A percentile compares a stretch with the other conserved stretches of the same genome.
Evolutionary conservation across 208 protist genomes (phyloP).

Genomic region (Wallacemonas rigidus): DNA sequence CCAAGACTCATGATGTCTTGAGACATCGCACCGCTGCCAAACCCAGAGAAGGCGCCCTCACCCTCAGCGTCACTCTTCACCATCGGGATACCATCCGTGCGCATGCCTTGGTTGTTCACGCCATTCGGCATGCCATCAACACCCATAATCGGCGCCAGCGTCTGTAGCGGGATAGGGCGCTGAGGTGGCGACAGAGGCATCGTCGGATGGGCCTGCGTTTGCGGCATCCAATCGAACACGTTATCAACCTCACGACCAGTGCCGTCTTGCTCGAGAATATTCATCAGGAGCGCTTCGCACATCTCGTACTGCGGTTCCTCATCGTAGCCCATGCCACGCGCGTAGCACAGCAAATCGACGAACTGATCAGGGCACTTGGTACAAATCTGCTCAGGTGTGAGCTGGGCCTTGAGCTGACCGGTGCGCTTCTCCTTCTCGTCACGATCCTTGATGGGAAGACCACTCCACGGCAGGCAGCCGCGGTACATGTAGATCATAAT

Average conservation of each 20-base stretch:
- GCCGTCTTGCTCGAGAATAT: conserved; percentile 32
- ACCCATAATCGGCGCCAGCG: neutral
- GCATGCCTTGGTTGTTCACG: conserved; percentile 21
- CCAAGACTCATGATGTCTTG: conserved; percentile 52
- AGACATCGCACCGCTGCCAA: conserved; percentile 29
- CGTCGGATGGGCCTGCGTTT: neutral
- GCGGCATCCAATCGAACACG: conserved; percentile 52
- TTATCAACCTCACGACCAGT: conserved; percentile 37
- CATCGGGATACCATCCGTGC: conserved; percentile 31
- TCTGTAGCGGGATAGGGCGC: conserved; percentile 5
- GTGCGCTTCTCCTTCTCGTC: conserved; percentile 59
- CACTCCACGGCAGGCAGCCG: conserved; percentile 92
- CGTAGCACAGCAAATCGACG: conserved; percentile 38
- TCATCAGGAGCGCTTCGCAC: conserved; percentile 41
- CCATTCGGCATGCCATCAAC: conserved; percentile 1
- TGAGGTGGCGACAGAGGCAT: conserved; percentile 19
- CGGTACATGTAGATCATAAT: conserved; percentile 93
- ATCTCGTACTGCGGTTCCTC: conserved; percentile 61
- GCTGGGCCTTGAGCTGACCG: conserved; percentile 32
- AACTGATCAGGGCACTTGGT: conserved; percentile 45
- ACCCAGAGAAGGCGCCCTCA: conserved; percentile 51
- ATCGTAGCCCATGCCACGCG: conserved; percentile 32
- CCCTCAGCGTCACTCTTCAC: conserved; percentile 39
- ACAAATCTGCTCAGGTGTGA: conserved; percentile 36
- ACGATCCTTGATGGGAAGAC: conserved; percentile 67